phyloP scores from a whole-genome alignment of 2,329 filamentous ascomycete genomes.

The Pseudogymnoascus sp. region DNA sequence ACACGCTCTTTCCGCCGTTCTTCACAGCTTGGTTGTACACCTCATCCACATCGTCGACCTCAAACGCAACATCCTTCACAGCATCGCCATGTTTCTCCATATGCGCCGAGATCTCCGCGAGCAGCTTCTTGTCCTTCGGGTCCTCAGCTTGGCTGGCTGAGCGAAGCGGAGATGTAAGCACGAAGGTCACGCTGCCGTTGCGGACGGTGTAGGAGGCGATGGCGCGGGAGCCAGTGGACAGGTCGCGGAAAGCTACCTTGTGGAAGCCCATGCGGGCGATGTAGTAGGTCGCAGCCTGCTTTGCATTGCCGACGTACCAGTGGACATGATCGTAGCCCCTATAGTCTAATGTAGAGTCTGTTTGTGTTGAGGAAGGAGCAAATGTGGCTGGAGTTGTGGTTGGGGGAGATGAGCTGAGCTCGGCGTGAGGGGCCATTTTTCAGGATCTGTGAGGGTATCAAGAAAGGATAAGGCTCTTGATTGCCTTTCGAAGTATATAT shows the following conservation, averaged over 20 bases:
- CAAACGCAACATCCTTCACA: constrained; percentile 91
- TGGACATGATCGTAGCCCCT: constrained; percentile 86
- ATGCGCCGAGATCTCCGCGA: constrained; percentile 72
- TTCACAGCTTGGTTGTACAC: constrained; percentile 69
- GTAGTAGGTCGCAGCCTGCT: constrained; percentile 88
- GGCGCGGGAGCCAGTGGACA: constrained; percentile 77
- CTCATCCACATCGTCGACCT: constrained; percentile 79
- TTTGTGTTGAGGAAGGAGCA: constrained; percentile 31
- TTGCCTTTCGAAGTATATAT: constrained; percentile 28
- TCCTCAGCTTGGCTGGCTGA: constrained; percentile 53
- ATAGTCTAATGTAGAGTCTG: constrained; percentile 44
- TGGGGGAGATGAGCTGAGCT: constrained; percentile 13
- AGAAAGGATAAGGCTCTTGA: constrained; percentile 33
- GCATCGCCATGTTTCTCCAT: constrained; percentile 84
- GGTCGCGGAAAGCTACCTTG: constrained; percentile 72
- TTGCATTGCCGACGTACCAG: constrained; percentile 96
- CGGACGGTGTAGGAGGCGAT: constrained; percentile 77
- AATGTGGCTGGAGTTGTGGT: constrained; percentile 17
- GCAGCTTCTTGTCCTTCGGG: constrained; percentile 52
- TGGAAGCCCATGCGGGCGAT: constrained; percentile 79
- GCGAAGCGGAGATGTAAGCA: constrained; percentile 74
- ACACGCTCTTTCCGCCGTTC: constrained; percentile 53
- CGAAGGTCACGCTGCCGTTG: constrained; percentile 70
- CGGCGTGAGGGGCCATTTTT: constrained; percentile 22
- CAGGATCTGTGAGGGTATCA: neutral